phyloP scores from a whole-genome alignment of 495 filamentous ascomycete genomes.

The Podospora didyma region DNA sequence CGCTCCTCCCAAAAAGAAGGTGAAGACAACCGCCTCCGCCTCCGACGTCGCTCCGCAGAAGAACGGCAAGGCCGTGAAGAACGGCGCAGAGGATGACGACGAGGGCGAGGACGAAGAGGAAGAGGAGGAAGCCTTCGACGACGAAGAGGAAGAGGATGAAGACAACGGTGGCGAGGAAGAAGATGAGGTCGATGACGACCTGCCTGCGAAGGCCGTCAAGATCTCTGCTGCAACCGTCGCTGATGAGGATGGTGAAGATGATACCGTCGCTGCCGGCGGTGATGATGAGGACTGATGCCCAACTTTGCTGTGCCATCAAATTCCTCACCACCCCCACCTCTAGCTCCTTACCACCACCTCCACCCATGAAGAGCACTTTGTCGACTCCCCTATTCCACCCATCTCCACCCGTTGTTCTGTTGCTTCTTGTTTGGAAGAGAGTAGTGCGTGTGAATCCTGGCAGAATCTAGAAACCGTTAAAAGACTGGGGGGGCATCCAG shows the following conservation, averaged over 20 bases:
- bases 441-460: not conserved
- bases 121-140: slow-evolving; percentile 28
- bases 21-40: slow-evolving; percentile 34
- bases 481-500: not conserved
- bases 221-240: slow-evolving; percentile 9
- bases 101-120: slow-evolving; percentile 30
- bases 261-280: slow-evolving; percentile 23
- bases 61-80: slow-evolving; percentile 24
- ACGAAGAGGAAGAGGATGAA: slow-evolving; percentile 30
- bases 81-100: slow-evolving; percentile 25
- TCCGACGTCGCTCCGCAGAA: slow-evolving; percentile 26
- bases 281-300: slow-evolving; percentile 22
- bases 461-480: not conserved
- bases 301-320: not conserved
- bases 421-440: not conserved
- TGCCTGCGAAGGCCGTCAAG: slow-evolving; percentile 34
- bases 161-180: slow-evolving; percentile 29
- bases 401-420: not conserved
- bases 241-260: slow-evolving; percentile 11
- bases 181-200: slow-evolving; percentile 26
- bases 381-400: not conserved
- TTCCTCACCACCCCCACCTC: not conserved
- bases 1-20: slow-evolving; percentile 47
- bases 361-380: not conserved
- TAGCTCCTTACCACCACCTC: not conserved